phyloP scores from a whole-genome alignment of 108 stramenopile species.

The Bacterosira constricta region DNA sequence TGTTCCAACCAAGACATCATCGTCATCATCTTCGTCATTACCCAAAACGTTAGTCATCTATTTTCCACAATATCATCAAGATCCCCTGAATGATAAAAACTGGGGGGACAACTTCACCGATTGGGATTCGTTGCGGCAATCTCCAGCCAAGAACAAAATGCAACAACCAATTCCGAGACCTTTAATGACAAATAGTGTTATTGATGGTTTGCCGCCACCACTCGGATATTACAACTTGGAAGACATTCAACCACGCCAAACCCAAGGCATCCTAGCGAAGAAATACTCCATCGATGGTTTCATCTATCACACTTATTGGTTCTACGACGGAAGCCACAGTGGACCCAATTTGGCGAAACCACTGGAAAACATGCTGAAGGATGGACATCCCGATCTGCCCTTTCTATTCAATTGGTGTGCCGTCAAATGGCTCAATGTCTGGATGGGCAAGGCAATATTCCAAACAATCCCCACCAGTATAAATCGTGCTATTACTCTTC shows the following conservation, averaged over 20 bases:
- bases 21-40: constrained; percentile 1
- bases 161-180: constrained; percentile 59
- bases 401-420: constrained; percentile 70
- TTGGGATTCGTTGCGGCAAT: constrained; percentile 54
- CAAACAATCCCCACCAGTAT: constrained; percentile 35
- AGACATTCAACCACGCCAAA: constrained; percentile 28
- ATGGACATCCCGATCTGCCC: constrained; percentile 66
- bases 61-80: constrained; percentile 75
- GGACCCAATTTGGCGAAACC: constrained; percentile 57
- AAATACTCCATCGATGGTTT: constrained; percentile 70
- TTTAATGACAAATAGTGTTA: not conserved
- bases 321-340: constrained; percentile 55
- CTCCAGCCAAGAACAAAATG: constrained; percentile 48
- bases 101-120: constrained; percentile 72
- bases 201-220: not conserved
- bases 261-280: constrained; percentile 56
- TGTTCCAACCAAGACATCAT: no score
- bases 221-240: constrained; percentile 63
- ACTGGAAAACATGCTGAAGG: constrained; percentile 58
- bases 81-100: constrained; percentile 63
- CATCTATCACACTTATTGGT: constrained; percentile 75
- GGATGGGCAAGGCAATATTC: constrained; percentile 57
- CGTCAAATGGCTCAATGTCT: constrained; percentile 50
- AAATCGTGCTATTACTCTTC: constrained; percentile 31
- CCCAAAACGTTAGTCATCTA: constrained; percentile 57